A percentile compares a stretch with the other conserved stretches of the same genome.
These are phyloP conservation scores for Diaporthe ilicicola DNA, from an alignment of 2,329 filamentous ascomycete genomes.

Conservation along the genomic window DNA sequence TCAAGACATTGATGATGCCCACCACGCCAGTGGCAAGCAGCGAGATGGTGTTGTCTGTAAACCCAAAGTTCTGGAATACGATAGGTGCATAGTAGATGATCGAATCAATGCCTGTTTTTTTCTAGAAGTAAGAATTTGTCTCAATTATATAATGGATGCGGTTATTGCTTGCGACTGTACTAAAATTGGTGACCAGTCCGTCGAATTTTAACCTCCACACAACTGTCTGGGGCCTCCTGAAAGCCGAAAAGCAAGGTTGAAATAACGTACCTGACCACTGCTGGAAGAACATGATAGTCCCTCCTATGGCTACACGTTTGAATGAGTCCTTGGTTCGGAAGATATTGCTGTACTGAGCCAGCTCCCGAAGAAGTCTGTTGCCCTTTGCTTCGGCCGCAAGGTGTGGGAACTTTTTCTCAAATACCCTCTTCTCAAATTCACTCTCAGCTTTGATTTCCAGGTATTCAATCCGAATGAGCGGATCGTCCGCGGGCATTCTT, in stretches of 20 bases:
- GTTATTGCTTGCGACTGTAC: neutral
- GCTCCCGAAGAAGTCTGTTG: slow-evolving; percentile 48
- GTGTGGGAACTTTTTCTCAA: slow-evolving; percentile 52
- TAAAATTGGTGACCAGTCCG: neutral
- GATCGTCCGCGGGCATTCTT: neutral
- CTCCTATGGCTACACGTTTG: slow-evolving; percentile 36
- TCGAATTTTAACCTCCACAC: neutral
- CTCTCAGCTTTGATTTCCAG: slow-evolving; percentile 14
- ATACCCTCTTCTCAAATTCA: neutral
- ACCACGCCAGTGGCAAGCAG: slow-evolving; percentile 68
- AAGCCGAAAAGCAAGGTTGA: neutral
- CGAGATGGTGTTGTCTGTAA: slow-evolving; percentile 60
- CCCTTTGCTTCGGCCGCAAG: slow-evolving; percentile 47
- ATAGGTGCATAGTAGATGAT: slow-evolving; percentile 47
- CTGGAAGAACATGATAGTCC: slow-evolving; percentile 35
- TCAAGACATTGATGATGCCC: slow-evolving; percentile 57
- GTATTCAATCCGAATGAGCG: neutral
- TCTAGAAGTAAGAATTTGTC: neutral
- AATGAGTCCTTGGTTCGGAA: slow-evolving; percentile 14
- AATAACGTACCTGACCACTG: neutral
- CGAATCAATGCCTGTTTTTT: slow-evolving; percentile 55
- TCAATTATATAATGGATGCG: neutral
- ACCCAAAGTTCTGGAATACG: slow-evolving; percentile 42
- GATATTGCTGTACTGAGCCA: slow-evolving; percentile 49
- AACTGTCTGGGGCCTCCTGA: neutral